phyloP scores from a whole-genome alignment of 2,329 filamentous ascomycete genomes.

The Alternaria hordeiaustralica region DNA sequence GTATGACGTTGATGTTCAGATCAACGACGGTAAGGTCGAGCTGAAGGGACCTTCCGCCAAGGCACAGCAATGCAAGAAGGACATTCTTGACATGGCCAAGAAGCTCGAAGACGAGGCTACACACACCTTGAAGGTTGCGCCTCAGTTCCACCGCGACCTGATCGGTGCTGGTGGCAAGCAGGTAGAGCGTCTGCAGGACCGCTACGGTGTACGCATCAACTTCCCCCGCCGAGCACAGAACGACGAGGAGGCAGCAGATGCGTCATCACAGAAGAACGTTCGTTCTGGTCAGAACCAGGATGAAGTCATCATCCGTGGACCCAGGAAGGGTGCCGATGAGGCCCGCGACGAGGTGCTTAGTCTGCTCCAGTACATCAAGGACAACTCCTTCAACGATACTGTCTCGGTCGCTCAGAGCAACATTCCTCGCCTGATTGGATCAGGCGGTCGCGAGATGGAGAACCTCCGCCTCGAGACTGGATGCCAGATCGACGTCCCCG shows the following conservation, averaged over 20 bases:
- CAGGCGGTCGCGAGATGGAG: constrained; percentile 89
- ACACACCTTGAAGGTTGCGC: constrained; percentile 85
- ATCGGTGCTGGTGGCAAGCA: constrained; percentile 88
- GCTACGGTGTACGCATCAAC: constrained; percentile 93
- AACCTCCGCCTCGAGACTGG: constrained; percentile 83
- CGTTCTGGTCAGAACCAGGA: constrained; percentile 75
- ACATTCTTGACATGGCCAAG: constrained; percentile 80
- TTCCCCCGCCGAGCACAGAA: constrained; percentile 77
- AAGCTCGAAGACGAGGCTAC: constrained; percentile 91
- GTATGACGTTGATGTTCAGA: constrained; percentile 79
- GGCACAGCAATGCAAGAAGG: constrained; percentile 81
- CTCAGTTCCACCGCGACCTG: constrained; percentile 91
- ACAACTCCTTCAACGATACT: constrained; percentile 80
- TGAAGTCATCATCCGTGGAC: constrained; percentile 89
- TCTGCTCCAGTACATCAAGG: constrained; percentile 85
- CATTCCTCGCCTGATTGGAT: constrained; percentile 90
- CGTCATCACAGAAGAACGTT: constrained; percentile 68
- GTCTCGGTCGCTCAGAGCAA: constrained; percentile 90
- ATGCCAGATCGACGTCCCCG: constrained; percentile 90
- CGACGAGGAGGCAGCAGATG: constrained; percentile 73
- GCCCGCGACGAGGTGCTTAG: constrained; percentile 90
- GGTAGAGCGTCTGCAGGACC: constrained; percentile 89
- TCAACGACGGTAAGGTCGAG: constrained; percentile 92
- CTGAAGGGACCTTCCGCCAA: constrained; percentile 96
- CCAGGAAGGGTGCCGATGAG: constrained; percentile 89